Evolutionary conservation across 768 basidiomycete genomes (phyloP), one percentile per base, ranked within the genome.

Genomic region (Candolleomyces aberdarensis): DNA sequence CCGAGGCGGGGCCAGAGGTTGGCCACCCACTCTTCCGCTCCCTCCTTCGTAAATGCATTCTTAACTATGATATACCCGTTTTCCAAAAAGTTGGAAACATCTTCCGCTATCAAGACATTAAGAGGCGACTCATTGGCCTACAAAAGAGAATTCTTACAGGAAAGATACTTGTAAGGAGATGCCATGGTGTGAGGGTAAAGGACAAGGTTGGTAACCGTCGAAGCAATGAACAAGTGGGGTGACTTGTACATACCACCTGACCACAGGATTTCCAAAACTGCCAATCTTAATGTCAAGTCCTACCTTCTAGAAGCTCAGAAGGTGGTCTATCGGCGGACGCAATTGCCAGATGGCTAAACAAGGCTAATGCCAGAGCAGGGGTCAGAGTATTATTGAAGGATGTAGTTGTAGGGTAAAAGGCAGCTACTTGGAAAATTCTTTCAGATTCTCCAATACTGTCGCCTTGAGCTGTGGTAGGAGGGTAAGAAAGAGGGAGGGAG

Each of bases 31-130:
- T 80, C 77, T 26, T 65, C 76, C 1, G 85, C 77, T 62, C 83
- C 77, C 67, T 81, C 80, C 62, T 74, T 75, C 6, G 80, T 77
- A 66, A 87, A 86, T 0, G 83, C 85, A 36, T 75, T 67, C 64
- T 79, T 78, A 62, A 86, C 77, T 44, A 82, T 70, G 48, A 86
- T 69, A 61, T 81, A 86, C 6, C 85, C 85, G 58, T 84, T 71
- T 60, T 81, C 76, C 52, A 87, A 72, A 68, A 86, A 86, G 63
- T 82, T 79, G 46, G 80, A 72, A 39, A 82, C 75, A 62, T 86
- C 80, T 57, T 77, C 82, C 40, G 71, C 80, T 81, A 63, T 36
- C 36, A 11, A 36, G 36, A 36, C 58, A 63, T 43, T 65, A 7
- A 32, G 40, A 11, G 22, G 11, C 15, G 40, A 20, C 50, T 62